Percentiles rank a stretch among this genome's conserved stretches.
Conservation (phyloP, 176 grass and related monocot species). For the Cocos nucifera region DNA sequence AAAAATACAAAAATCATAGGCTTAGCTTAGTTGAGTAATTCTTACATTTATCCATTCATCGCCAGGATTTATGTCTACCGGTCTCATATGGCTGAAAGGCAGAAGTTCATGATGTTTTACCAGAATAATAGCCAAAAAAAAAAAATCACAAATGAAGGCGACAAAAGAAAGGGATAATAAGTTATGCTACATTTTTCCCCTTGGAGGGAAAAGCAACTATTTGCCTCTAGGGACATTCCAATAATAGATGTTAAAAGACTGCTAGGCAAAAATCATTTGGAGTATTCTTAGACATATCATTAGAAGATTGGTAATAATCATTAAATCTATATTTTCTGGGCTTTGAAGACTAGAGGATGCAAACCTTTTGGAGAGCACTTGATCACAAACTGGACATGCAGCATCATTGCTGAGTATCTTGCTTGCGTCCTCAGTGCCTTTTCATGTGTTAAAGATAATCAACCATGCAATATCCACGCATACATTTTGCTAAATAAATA, state of each 20-base stretch:
- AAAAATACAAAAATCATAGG: conserved; percentile 4
- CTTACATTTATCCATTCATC: conserved; percentile 92
- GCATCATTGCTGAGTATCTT: background rate
- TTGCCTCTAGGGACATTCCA: too few species aligned
- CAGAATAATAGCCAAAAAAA: too few species aligned
- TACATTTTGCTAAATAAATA: too few species aligned
- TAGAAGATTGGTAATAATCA: too few species aligned
- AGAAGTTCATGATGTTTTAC: background rate
- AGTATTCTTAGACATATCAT: too few species aligned
- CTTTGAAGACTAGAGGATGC: background rate
- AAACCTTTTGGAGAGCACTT: background rate
- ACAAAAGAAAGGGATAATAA: too few species aligned
- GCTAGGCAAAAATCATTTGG: too few species aligned
- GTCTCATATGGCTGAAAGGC: conserved; percentile 53
- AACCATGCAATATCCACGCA: background rate
- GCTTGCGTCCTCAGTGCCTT: background rate
- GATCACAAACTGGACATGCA: background rate
- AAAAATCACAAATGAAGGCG: too few species aligned
- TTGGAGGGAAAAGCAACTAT: too few species aligned
- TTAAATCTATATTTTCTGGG: too few species aligned
- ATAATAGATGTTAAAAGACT: too few species aligned
- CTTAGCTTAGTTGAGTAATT: conserved; percentile 1
- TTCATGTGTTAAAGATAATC: background rate
- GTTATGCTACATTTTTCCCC: too few species aligned
- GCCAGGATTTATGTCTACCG: conserved; percentile 60